Evolutionary conservation across 2,329 filamentous ascomycete genomes (phyloP).

Genomic region (Epichloe brachyelytri): DNA sequence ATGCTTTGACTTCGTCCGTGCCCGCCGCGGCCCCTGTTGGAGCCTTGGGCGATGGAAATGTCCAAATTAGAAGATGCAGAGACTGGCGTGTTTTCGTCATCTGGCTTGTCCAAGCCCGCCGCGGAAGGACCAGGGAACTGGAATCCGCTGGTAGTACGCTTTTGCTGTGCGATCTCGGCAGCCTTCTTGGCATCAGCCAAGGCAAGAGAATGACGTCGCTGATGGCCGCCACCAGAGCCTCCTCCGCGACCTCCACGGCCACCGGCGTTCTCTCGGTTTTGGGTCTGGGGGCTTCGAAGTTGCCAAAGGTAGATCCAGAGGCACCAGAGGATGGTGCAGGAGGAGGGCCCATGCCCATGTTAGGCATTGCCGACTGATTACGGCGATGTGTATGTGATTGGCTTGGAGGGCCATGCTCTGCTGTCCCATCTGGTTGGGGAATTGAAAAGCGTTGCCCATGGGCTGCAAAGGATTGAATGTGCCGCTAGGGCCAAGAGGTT

Average conservation of each 20-base stretch:
- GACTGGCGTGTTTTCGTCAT: slow-evolving; percentile 30
- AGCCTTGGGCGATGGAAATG: slow-evolving; percentile 25
- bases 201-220: slow-evolving; percentile 86
- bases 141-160: slow-evolving; percentile 85
- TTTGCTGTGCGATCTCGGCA: slow-evolving; percentile 91
- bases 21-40: slow-evolving; percentile 42
- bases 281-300: slow-evolving; percentile 50
- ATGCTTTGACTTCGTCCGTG: slow-evolving; percentile 83
- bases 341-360: slow-evolving; percentile 77
- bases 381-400: slow-evolving; percentile 83
- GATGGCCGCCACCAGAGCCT: slow-evolving; percentile 65
- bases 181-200: slow-evolving; percentile 96
- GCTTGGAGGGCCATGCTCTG: slow-evolving; percentile 64
- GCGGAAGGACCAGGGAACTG: slow-evolving; percentile 77
- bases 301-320: slow-evolving; percentile 65
- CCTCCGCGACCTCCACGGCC: slow-evolving; percentile 53
- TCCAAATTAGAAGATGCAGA: slow-evolving; percentile 19
- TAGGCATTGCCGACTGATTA: slow-evolving; percentile 93
- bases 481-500: slow-evolving; percentile 55
- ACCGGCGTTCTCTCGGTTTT: slow-evolving; percentile 24
- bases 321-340: slow-evolving; percentile 87
- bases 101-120: slow-evolving; percentile 47
- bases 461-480: slow-evolving; percentile 68
- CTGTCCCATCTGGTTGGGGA: slow-evolving; percentile 64
- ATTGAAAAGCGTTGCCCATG: slow-evolving; percentile 80